phyloP scores from a whole-genome alignment of 2,329 filamentous ascomycete genomes.

The Epichloe typhina region DNA sequence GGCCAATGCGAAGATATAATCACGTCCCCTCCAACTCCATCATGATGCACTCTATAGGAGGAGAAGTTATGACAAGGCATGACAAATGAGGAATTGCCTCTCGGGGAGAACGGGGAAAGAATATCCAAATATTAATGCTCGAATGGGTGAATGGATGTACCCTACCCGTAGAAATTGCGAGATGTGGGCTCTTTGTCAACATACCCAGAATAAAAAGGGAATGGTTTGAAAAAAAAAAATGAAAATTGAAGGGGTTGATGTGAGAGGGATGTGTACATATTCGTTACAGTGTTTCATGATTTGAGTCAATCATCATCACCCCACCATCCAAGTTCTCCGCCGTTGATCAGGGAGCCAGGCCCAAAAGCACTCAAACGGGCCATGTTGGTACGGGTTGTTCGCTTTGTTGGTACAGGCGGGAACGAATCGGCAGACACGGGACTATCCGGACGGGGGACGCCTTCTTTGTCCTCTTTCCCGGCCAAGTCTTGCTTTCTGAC shows the following conservation, averaged over 20 bases:
- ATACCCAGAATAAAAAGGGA: background rate
- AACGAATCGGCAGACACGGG: conserved; percentile 23
- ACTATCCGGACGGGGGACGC: conserved; percentile 28
- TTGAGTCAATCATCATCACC: conserved; percentile 25
- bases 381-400: conserved; percentile 20
- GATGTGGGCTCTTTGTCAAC: background rate
- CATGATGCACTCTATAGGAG: background rate
- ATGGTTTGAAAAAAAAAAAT: background rate
- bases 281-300: background rate
- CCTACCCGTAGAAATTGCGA: background rate
- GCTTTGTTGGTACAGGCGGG: conserved; percentile 11
- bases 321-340: conserved; percentile 22
- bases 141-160: background rate
- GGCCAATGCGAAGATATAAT: background rate
- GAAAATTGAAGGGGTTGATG: background rate
- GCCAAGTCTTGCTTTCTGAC: background rate
- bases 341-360: conserved; percentile 11
- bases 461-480: conserved; percentile 9
- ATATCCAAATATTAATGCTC: background rate
- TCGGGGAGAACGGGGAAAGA: background rate
- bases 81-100: background rate
- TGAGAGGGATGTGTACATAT: background rate
- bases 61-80: too few species aligned
- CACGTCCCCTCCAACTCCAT: background rate
- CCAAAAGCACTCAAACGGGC: conserved; percentile 25